phyloP scores from a whole-genome alignment of 768 basidiomycete genomes.

The Trametes maxima region DNA sequence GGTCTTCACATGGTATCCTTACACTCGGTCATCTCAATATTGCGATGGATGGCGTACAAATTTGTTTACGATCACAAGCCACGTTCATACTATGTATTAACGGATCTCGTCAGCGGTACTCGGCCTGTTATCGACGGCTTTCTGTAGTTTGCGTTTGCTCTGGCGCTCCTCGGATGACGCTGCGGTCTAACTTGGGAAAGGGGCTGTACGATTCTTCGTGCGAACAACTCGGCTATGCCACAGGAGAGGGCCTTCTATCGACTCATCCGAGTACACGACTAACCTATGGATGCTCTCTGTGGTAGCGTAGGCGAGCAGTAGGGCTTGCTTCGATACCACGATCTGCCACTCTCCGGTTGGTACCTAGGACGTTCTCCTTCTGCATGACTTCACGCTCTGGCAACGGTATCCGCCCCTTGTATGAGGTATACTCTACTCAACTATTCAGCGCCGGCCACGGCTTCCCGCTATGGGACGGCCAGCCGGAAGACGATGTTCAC shows the following conservation, averaged over 20 bases:
- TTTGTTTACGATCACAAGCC: too few relatives aligned
- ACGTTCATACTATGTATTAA: too few relatives aligned
- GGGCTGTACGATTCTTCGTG: neutral
- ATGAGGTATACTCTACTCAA: slow-evolving; percentile 4
- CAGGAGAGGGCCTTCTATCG: neutral
- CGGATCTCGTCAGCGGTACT: too few relatives aligned
- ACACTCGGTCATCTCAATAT: too few relatives aligned
- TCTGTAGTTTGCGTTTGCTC: neutral
- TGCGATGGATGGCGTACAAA: too few relatives aligned
- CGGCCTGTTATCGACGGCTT: too few relatives aligned
- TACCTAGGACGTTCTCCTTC: neutral
- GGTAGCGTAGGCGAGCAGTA: too few relatives aligned
- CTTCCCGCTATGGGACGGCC: slow-evolving; percentile 14
- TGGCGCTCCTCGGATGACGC: neutral
- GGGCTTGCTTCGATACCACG: neutral
- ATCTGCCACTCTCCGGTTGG: neutral
- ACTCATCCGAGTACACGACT: neutral
- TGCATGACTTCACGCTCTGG: neutral
- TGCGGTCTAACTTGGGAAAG: neutral
- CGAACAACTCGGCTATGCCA: neutral
- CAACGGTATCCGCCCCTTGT: neutral
- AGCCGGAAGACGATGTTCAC: neutral
- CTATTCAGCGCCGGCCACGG: slow-evolving; percentile 7
- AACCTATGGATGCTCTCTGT: neutral
- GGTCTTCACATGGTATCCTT: too few relatives aligned